Base-by-base conservation (phyloP, 176 grass and related monocot genomes). In the Stipa capillata region DNA sequence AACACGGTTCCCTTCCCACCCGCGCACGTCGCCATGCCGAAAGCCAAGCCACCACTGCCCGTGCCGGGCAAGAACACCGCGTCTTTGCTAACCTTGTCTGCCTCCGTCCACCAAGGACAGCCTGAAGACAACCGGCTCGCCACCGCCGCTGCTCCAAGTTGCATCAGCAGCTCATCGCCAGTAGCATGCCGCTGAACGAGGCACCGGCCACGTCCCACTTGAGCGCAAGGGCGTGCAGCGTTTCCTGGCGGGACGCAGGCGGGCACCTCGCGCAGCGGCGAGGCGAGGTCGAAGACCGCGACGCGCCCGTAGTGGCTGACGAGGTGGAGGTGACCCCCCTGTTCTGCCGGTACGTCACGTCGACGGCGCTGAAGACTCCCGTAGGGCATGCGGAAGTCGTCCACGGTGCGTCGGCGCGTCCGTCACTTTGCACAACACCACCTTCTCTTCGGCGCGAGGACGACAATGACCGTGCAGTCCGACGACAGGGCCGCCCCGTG, bases 351-450 rank as follows among this genome's bases (percentile, higher is more conserved):
- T 18, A 52, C 45, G 45, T 18, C 44, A 79, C 61, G 63, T 68
- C 63, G 3, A 55, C 47, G 10, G 35, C 23, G 21, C 14, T 18
- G 47, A 68, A 67, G 44, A 14, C 45, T 7, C 60, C 32, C 32
- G 45, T 4, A 21, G 77, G 33, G 45, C 63, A 41, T 33, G 33
- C 21, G 34, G 54, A 9, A 3, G 7, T 4, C 60, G 47, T 65
- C 76, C 76, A 66, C 77, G 61, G 37, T n/a, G n/a, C n/a, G n/a
- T n/a, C n/a, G n/a, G n/a, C n/a, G 29, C 60, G 60, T 52, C 77
- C 34, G 32, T 41, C 47, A 6, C 15, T 0, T 17, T 53, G 61
- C 47, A 67, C 33, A 79, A 53, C 61, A 40, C 44, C n/a, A 13
- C 29, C 59, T 49, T 47, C 45, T 53, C 43, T 14, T 51, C 44